Evolutionary conservation across 2,329 filamentous ascomycete species (phyloP), one percentile per base, ranked within the genome.

Genomic region (Exophiala sideris): DNA sequence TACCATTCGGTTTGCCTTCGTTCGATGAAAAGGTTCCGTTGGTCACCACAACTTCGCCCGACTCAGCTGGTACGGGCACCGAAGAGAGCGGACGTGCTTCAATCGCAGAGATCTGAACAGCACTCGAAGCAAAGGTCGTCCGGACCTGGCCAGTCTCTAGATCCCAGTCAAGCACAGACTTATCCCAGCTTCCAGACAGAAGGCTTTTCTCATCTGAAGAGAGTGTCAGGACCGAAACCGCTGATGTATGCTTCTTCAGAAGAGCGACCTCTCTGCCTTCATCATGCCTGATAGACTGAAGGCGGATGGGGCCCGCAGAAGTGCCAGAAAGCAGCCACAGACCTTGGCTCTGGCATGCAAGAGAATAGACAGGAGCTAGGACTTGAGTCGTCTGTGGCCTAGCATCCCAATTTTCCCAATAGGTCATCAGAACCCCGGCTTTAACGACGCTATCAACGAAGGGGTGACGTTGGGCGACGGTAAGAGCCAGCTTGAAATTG

Each of bases 381-480:
- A 50, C 36, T 10, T 50, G 48, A 5, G 52, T 51, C 2, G 57
- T 53, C 7, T 52, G 40, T 11, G 52, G 50, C 42, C 73, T 72
- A 2, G 84, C 82, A 67, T 99, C 92, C 69, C 96, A 91, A 65
- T 97, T 99, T 70, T 96, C 94, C 94, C 94, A 99, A 70, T 99
- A 99, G 48, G 89, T 95, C 81, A 96, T 86, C 46, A 97, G 75
- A 5, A 96, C 89, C 1, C 91, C 94, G 2, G 92, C 91, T 71
- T 99, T 99, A 52, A 90, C 89, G 40, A 99, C 94, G 64, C 89
- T 96, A 69, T 99, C 94, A 38, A 99, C 94, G 65, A 97, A 99
- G 0, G 94, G 94, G 68, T 99, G 94, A 45, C 89, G 81, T 74
- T 99, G 94, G 32, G 94, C 94, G 5, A 99, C 94, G 0, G 94